Conservation (phyloP, 108 stramenopile genomes). For the Asterionellopsis glacialis region DNA sequence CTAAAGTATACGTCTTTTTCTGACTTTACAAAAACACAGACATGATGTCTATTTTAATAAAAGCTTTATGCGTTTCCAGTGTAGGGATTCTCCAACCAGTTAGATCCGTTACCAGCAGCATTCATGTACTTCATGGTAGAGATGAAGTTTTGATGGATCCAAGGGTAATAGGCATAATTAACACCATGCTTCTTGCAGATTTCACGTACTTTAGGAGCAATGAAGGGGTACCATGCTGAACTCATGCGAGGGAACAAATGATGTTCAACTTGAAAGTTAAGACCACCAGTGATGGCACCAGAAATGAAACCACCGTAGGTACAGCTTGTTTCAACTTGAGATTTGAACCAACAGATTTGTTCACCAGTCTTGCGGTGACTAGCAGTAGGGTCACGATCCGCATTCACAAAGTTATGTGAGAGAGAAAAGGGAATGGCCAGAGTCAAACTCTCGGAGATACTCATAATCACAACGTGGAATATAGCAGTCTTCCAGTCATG, state of each 20-base stretch:
- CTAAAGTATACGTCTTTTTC: too few relatives aligned
- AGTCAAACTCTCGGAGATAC: constrained; percentile 60
- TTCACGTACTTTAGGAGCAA: constrained; percentile 92
- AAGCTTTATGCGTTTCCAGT: constrained; percentile 42
- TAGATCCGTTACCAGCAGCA: constrained; percentile 62
- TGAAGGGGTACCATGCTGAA: constrained; percentile 94
- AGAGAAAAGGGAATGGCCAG: constrained; percentile 81
- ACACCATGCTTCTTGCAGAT: constrained; percentile 92
- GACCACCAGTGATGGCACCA: constrained; percentile 82
- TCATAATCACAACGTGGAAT: constrained; percentile 69
- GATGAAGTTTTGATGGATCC: constrained; percentile 70
- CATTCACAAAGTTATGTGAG: constrained; percentile 92
- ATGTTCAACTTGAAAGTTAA: constrained; percentile 95
- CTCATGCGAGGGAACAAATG: constrained; percentile 92
- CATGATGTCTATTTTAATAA: too few relatives aligned
- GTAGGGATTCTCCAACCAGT: constrained; percentile 59
- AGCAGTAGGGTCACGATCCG: constrained; percentile 75
- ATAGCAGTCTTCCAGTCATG: constrained; percentile 32
- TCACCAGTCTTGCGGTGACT: constrained; percentile 45
- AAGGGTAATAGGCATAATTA: constrained; percentile 85
- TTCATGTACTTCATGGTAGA: constrained; percentile 82
- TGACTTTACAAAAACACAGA: too few relatives aligned
- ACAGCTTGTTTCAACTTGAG: constrained; percentile 85
- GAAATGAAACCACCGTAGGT: constrained; percentile 88
- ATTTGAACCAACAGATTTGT: constrained; percentile 85